Conservation (phyloP, 225 moss, liverwort and hornwort species). For the Neckera pumila region DNA sequence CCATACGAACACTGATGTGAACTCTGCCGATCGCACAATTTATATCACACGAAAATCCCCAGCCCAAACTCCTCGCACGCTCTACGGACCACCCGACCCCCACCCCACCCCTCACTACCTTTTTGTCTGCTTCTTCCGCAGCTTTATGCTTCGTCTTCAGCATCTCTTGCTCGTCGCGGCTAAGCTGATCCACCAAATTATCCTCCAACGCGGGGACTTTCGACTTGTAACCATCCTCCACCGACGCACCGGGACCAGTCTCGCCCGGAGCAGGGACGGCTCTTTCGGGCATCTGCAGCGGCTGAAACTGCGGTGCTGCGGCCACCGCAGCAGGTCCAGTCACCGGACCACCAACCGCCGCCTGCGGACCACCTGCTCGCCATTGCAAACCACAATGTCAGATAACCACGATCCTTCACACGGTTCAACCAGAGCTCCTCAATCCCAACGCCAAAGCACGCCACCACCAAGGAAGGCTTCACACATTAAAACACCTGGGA, state of each 20-base stretch:
- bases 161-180: conserved; percentile 89
- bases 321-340: background rate
- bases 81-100: background rate
- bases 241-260: conserved; percentile 5
- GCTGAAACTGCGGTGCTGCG: conserved; percentile 6
- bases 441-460: background rate
- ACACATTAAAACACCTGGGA: conserved; percentile 42
- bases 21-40: background rate
- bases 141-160: conserved; percentile 87
- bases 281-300: conserved; percentile 43
- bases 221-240: conserved; percentile 51
- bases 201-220: conserved; percentile 73
- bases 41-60: background rate
- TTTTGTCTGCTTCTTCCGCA: conserved; percentile 95
- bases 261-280: conserved; percentile 27
- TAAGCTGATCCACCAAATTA: conserved; percentile 66
- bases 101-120: conserved; percentile 25
- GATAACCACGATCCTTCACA: background rate
- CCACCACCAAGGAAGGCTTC: background rate
- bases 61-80: background rate
- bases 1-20: background rate
- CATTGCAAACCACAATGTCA: background rate
- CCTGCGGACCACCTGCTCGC: conserved; percentile 22
- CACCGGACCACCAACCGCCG: background rate
- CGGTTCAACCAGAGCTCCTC: background rate